Base-by-base conservation (phyloP, 331 rosid genomes). In the Acacia pycnantha region DNA sequence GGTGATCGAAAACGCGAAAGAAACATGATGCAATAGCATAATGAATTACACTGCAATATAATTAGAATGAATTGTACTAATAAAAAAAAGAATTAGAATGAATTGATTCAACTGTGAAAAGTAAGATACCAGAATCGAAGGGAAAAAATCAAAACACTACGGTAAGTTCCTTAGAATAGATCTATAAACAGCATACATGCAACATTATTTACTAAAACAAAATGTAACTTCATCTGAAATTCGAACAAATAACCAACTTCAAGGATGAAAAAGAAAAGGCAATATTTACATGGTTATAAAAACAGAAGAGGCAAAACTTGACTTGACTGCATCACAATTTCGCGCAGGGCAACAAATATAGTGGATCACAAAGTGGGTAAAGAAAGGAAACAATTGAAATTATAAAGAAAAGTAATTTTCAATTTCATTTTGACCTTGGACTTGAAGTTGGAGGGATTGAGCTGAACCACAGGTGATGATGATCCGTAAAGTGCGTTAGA, bases 391-490 rank as follows among this genome's bases (percentile, higher is more conserved):
- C 56, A 1, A n/a, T 9, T 22, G 4, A 33, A 54, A 31, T 10
- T 24, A 6, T 35, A 26, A 77, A 78, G 29, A 48, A 47, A 35
- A 6, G 19, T 53, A 77, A 79, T 18, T 14, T 5, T 2, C 69
- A 85, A 72, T 61, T 70, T 27, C 19, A 58, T 70, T 84, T 26
- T 84, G 31, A 93, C 99, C 98, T 96, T 94, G 80, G 97, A 89
- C 94, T 96, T 94, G 92, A 96, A 96, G 88, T 96, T 96, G 72
- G 98, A 86, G 13, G 98, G 89, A 84, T 90, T 91, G 51, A 96
- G 94, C 90, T 94, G 98, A 88, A 96, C 73, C 65, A 96, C 98
- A 8, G 99, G 98, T 43, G 99, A 86, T 4, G 99, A 96, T 0
- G 98, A 66, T 41, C 97, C 99, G 72, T 96, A 96, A 37, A 96